These are phyloP conservation scores for Emergomyces orientalis DNA, from an alignment of 2,329 filamentous ascomycete species.

Conservation along the genomic window DNA sequence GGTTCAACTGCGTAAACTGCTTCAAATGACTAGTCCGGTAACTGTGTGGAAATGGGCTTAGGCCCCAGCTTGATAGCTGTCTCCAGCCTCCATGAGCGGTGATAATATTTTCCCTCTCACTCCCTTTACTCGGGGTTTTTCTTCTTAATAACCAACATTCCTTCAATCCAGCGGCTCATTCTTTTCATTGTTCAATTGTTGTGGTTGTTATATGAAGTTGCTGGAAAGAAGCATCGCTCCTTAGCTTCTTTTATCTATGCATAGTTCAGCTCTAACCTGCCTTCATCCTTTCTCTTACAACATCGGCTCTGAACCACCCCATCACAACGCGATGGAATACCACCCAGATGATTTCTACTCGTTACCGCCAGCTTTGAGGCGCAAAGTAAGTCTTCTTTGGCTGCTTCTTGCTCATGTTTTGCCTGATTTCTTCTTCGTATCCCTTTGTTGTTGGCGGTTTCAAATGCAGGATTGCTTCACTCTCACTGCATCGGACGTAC, in stretches of 20 bases:
- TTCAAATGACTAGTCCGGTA: background rate
- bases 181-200: background rate
- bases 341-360: conserved; percentile 39
- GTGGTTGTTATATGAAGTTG: background rate
- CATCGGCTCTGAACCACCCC: background rate
- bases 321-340: conserved; percentile 1
- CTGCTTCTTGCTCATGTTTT: conserved; percentile 8
- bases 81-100: background rate
- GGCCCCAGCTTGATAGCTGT: background rate
- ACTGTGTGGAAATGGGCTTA: background rate
- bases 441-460: conserved; percentile 3
- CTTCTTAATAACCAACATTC: background rate
- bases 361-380: conserved; percentile 46
- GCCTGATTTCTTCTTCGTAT: conserved; percentile 6
- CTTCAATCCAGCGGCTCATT: background rate
- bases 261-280: background rate
- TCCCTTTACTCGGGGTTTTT: background rate
- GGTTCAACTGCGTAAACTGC: background rate
- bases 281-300: background rate
- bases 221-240: background rate
- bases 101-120: background rate
- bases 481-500: background rate
- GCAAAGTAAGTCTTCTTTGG: conserved; percentile 44
- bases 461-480: conserved; percentile 1
- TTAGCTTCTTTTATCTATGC: background rate